phyloP scores from a whole-genome alignment of 495 filamentous ascomycete species.

The Staphylotrichum longicolle region DNA sequence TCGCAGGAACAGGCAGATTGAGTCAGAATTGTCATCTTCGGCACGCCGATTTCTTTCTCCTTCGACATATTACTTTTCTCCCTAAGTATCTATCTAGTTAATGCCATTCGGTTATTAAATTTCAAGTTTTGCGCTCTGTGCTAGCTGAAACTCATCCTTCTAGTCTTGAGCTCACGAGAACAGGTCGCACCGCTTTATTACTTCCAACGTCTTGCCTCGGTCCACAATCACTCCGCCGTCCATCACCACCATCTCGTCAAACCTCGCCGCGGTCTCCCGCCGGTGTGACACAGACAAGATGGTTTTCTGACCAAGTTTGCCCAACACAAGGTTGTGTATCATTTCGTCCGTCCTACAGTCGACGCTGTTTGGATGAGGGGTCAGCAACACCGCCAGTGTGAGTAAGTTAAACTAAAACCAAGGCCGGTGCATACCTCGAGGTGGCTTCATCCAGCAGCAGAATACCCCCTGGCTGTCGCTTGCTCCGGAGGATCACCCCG shows the following conservation, averaged over 20 bases:
- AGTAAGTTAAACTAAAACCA: background rate
- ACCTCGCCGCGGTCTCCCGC: background rate
- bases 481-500: background rate
- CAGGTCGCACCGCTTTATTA: background rate
- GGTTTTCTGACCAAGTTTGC: background rate
- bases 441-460: background rate
- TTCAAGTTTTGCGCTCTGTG: too few species aligned
- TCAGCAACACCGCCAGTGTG: too few species aligned
- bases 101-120: too few species aligned
- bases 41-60: background rate
- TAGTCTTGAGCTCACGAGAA: background rate
- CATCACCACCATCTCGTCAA: constrained; percentile 1
- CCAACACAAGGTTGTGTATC: too few species aligned
- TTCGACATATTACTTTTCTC: too few species aligned
- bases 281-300: background rate
- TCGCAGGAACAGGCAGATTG: background rate
- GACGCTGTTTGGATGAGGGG: too few species aligned
- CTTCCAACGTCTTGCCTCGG: background rate
- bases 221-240: background rate
- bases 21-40: background rate
- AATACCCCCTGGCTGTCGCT: background rate
- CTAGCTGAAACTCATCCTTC: background rate
- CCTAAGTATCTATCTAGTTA: too few species aligned
- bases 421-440: background rate
- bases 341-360: too few species aligned